Percentiles rank a stretch among this genome's conserved stretches.
phyloP scores from a whole-genome alignment of 257 asterid species.

The Plantago ovata region DNA sequence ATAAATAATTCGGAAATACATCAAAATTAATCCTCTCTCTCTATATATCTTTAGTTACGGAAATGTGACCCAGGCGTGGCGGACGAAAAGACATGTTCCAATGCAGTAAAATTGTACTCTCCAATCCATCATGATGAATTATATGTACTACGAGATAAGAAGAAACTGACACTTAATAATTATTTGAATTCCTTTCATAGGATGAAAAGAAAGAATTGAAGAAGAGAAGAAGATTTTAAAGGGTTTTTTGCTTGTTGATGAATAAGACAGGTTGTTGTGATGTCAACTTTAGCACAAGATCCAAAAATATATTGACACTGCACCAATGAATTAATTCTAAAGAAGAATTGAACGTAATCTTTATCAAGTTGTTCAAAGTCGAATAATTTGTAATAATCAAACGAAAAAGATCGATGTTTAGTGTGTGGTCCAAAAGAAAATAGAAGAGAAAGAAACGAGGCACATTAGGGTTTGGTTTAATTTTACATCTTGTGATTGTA shows the following conservation, averaged over 20 bases:
- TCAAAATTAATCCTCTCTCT: too few relatives aligned
- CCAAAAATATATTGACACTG: constrained; percentile 25
- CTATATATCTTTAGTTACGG: too few relatives aligned
- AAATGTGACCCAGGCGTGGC: too few relatives aligned
- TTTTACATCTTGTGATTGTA: constrained; percentile 17
- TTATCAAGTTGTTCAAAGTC: constrained; percentile 24
- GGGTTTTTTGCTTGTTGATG: constrained; percentile 17
- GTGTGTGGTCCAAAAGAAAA: constrained; percentile 21
- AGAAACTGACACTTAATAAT: constrained; percentile 4
- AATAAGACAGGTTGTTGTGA: constrained; percentile 24
- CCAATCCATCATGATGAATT: too few relatives aligned
- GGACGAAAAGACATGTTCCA: too few relatives aligned
- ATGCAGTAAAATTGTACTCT: too few relatives aligned
- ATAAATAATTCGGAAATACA: too few relatives aligned
- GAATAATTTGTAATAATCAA: constrained; percentile 22
- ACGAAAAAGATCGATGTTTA: constrained; percentile 30
- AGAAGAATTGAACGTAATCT: constrained; percentile 19
- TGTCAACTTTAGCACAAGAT: constrained; percentile 40
- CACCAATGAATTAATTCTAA: not conserved
- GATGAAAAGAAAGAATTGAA: not conserved
- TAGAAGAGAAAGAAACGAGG: too few relatives aligned
- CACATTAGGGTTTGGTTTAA: constrained; percentile 36
- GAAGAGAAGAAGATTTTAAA: constrained; percentile 8
- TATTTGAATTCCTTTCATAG: not conserved
- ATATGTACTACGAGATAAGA: not conserved